Percentiles rank a stretch among this genome's conserved stretches.
phyloP scores from a whole-genome alignment of 441 rosid species.

The Populus trichocarpa region DNA sequence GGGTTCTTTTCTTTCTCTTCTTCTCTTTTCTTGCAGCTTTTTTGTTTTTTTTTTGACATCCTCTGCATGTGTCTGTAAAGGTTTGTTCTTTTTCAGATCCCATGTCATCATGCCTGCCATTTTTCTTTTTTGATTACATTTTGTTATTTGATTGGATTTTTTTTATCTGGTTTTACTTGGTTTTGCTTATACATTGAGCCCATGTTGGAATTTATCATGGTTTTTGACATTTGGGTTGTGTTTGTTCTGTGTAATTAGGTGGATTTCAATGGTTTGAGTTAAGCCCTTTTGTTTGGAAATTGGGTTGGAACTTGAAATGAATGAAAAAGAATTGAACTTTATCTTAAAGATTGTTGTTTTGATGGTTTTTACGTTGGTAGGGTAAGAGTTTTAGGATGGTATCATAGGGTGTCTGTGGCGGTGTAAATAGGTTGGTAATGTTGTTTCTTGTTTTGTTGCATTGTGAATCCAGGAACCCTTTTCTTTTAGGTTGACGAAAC shows the following conservation, averaged over 20 bases:
- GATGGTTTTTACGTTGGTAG: neutral
- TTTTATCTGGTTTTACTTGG: neutral
- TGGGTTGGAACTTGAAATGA: neutral
- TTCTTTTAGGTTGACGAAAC: slow-evolving; percentile 17
- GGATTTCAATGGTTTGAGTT: neutral
- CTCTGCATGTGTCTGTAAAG: slow-evolving; percentile 10
- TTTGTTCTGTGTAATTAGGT: neutral
- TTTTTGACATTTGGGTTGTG: neutral
- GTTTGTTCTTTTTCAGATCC: slow-evolving; percentile 13
- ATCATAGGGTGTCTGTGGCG: neutral
- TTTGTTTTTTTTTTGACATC: neutral
- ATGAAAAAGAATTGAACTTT: neutral
- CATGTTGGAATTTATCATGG: neutral
- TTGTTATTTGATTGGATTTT: neutral
- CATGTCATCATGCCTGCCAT: neutral
- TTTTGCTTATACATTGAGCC: neutral
- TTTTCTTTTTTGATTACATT: neutral
- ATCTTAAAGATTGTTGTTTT: neutral
- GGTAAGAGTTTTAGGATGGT: neutral
- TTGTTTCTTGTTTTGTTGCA: slow-evolving; percentile 10
- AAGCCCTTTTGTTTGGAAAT: neutral
- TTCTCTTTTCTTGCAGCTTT: neutral
- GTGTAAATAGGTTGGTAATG: neutral
- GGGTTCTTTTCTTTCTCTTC: neutral
- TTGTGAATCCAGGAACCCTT: slow-evolving; percentile 18